A percentile compares a stretch with the other conserved stretches of the same genome.
These are phyloP conservation scores for Lathyrus sativus DNA, from an alignment of 306 rosid species.

Conservation along the genomic window DNA sequence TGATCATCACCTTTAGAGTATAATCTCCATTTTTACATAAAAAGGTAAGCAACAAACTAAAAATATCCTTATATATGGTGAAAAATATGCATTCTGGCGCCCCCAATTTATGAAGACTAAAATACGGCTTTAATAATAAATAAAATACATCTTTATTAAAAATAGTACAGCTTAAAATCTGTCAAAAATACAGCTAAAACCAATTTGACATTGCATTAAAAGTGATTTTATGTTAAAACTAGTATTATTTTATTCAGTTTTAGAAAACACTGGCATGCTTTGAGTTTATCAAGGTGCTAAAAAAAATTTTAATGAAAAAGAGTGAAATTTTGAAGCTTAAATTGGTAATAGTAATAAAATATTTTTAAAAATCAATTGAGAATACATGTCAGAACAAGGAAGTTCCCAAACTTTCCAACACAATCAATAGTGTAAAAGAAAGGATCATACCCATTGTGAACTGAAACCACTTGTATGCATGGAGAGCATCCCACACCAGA, in stretches of 20 bases:
- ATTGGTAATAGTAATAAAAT: background rate
- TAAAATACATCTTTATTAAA: no score
- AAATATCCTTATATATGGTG: background rate
- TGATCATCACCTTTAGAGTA: background rate
- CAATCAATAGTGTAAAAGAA: constrained; percentile 28
- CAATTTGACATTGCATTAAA: constrained; percentile 5
- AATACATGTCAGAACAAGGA: constrained; percentile 25
- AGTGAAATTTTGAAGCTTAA: background rate
- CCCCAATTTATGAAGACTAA: background rate
- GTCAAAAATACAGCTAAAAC: background rate
- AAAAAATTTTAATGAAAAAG: no score
- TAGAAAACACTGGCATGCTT: background rate
- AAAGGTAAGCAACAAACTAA: background rate
- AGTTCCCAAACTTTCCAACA: constrained; percentile 9
- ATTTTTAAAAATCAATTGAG: constrained; percentile 27
- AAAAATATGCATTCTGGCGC: constrained; percentile 37
- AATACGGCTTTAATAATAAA: background rate
- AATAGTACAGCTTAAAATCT: no score
- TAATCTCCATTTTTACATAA: background rate
- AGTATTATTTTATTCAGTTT: background rate
- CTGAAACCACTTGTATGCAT: constrained; percentile 13
- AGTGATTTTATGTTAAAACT: background rate
- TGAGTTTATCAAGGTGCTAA: background rate
- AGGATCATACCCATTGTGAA: constrained; percentile 43
- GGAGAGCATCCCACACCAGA: constrained; percentile 35